Conservation (phyloP, 441 rosid species). For the Populus hybrid region DNA sequence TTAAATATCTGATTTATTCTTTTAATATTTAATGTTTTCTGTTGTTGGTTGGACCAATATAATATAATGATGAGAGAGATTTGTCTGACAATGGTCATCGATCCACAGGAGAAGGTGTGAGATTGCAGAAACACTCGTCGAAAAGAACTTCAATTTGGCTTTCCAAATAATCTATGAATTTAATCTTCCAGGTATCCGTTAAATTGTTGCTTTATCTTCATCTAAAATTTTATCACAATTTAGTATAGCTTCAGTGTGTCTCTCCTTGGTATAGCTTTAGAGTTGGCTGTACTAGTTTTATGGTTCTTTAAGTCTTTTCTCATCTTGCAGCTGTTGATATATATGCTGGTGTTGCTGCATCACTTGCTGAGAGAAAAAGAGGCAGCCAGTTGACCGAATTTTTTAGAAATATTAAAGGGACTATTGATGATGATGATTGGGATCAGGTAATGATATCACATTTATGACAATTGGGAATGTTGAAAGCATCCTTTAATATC, state of each 20-base stretch:
- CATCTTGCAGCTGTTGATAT: constrained; percentile 79
- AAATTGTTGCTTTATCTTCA: background rate
- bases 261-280: background rate
- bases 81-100: constrained; percentile 23
- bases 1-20: background rate
- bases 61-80: background rate
- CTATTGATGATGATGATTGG: constrained; percentile 92
- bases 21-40: background rate
- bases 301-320: constrained; percentile 17
- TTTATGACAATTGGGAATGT: background rate
- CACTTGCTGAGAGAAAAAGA: constrained; percentile 89
- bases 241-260: background rate
- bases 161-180: constrained; percentile 88
- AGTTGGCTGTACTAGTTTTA: constrained; percentile 6
- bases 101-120: constrained; percentile 81
- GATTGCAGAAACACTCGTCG: constrained; percentile 86
- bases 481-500: background rate
- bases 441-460: constrained; percentile 66
- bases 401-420: constrained; percentile 90
- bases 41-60: background rate
- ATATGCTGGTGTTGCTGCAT: constrained; percentile 96
- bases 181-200: constrained; percentile 73
- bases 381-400: constrained; percentile 93
- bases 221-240: background rate
- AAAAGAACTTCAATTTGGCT: constrained; percentile 94